Evolutionary conservation across 1,284 basidiomycete species (phyloP), one percentile per base, ranked within the genome.

Genomic region (Cutaneotrichosporon curvatum): DNA sequence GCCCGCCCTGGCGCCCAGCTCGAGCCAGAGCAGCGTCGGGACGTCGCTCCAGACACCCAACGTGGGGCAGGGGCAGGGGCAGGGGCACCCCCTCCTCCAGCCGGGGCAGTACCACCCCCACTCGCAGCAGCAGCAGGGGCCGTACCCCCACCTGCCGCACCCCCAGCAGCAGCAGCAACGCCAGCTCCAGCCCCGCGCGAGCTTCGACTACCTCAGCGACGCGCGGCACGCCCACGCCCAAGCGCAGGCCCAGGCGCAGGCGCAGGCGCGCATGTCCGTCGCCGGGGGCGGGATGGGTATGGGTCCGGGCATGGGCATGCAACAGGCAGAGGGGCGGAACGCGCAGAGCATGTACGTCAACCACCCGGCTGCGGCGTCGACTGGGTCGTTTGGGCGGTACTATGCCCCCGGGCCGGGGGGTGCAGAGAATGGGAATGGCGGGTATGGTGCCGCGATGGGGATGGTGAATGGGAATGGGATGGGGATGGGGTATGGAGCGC

Each of bases 321-420:
- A n/a, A n/a, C n/a, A n/a, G n/a, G n/a, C n/a, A n/a, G 8, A 28
- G 25, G 40, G 28, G 4, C 38, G 50, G 37, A 40, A 44, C 37
- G 58, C 53, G 18, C 56, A 60, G 41, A 55, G 50, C 43, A 62
- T 64, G 59, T 64, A 64, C 45, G 55, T 53, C 25, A 50, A 64
- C 34, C 53, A 56, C 18, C 25, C 45, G 0, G 56, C 45, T 3
- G 52, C 46, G 4, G 58, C 45, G 14, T 58, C 55, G 2, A 56
- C 50, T 2, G 56, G 53, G 10, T 56, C 52, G 37, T 60, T 61
- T 40, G 56, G 55, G 9, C 35, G 51, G 19, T 53, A 47, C 47
- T 48, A 41, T 43, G 41, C 42, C 34, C 28, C 30, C 25, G 37
- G 37, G 21, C 37, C 20, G 19, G 45, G n/a, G 20, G 16, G 44